phyloP scores from a whole-genome alignment of 176 grass and related monocot genomes.

The Oryza rufipogon region DNA sequence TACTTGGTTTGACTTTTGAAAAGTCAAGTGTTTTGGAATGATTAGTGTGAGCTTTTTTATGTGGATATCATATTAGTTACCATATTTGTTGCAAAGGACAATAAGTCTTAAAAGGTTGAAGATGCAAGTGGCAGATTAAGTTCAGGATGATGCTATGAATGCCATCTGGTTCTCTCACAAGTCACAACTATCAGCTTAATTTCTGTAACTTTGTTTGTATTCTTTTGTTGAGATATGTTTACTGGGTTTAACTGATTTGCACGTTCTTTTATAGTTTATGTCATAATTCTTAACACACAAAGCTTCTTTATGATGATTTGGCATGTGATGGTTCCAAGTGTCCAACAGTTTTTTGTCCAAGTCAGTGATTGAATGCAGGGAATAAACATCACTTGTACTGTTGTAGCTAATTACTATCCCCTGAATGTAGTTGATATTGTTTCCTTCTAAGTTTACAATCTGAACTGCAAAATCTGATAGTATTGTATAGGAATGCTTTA shows the following conservation, averaged over 20 bases:
- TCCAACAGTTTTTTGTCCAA: background rate
- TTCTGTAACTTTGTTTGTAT: background rate
- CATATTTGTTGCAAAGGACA: background rate
- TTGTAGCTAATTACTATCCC: background rate
- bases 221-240: background rate
- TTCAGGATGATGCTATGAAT: background rate
- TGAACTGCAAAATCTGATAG: background rate
- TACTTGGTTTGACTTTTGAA: background rate
- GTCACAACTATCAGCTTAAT: background rate
- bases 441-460: background rate
- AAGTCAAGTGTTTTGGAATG: background rate
- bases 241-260: constrained; percentile 5
- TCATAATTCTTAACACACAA: background rate
- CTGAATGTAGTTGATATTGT: background rate
- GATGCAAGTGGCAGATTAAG: background rate
- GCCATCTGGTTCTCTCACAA: background rate
- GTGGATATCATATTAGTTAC: background rate
- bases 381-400: background rate
- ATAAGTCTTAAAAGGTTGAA: background rate
- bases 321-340: too few relatives aligned
- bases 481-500: background rate
- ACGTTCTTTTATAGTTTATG: background rate
- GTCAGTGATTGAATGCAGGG: background rate
- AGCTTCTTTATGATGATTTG: background rate
- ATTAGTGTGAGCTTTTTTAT: background rate